Evolutionary conservation across 352 stramenopile species (phyloP).

Genomic region (Peronospora farinosa): DNA sequence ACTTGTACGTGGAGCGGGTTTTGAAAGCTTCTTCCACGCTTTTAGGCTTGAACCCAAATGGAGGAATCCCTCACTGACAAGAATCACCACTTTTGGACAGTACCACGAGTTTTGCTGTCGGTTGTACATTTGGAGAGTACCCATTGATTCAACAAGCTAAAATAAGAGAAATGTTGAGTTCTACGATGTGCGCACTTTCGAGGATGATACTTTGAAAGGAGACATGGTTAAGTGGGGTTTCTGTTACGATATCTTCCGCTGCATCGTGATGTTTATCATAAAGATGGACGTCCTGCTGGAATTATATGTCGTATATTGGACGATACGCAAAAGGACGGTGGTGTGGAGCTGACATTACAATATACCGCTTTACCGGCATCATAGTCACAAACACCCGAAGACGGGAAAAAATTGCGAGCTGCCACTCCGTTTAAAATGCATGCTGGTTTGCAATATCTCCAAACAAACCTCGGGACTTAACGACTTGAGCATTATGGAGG

Average conservation of each 20-base stretch:
- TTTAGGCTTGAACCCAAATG: slow-evolving; percentile 4
- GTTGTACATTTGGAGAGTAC: slow-evolving; percentile 46
- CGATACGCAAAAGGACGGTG: slow-evolving; percentile 51
- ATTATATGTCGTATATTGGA: slow-evolving; percentile 68
- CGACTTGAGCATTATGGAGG: slow-evolving; percentile 20
- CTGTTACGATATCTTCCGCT: slow-evolving; percentile 69
- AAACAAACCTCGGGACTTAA: slow-evolving; percentile 43
- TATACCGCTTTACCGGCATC: too few species aligned
- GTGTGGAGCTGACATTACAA: too few species aligned
- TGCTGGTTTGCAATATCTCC: slow-evolving; percentile 63
- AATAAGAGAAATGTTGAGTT: slow-evolving; percentile 53
- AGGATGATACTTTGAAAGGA: slow-evolving; percentile 73
- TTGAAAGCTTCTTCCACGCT: slow-evolving; percentile 30
- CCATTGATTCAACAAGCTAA: slow-evolving; percentile 40
- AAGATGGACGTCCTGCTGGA: slow-evolving; percentile 72
- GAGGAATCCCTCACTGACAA: slow-evolving; percentile 7
- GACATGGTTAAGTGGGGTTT: slow-evolving; percentile 46
- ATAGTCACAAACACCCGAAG: slow-evolving; percentile 62
- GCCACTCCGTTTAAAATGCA: slow-evolving; percentile 42
- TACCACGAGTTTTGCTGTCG: slow-evolving; percentile 13
- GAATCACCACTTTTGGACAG: slow-evolving; percentile 11
- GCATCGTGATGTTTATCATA: slow-evolving; percentile 77
- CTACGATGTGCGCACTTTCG: slow-evolving; percentile 62
- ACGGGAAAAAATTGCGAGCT: slow-evolving; percentile 49
- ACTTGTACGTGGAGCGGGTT: slow-evolving; percentile 53